Percentiles rank a stretch among this genome's conserved stretches.
phyloP scores from a whole-genome alignment of 2,329 filamentous ascomycete genomes.

The Albifimbria verrucaria region DNA sequence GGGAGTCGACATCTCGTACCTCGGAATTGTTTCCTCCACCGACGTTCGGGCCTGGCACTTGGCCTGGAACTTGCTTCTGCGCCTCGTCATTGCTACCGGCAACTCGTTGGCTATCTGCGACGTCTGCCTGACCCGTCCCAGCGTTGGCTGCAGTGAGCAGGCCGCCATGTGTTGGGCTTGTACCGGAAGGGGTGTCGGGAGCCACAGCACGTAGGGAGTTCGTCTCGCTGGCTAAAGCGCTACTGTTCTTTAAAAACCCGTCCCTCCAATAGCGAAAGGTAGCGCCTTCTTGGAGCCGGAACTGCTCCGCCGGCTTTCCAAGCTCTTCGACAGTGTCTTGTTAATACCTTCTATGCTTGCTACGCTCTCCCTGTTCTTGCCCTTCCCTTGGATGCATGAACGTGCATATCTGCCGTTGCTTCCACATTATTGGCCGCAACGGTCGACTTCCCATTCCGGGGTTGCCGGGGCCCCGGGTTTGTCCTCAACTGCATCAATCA shows the following conservation, averaged over 20 bases:
- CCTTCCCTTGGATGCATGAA: conserved; percentile 44
- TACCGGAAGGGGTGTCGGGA: conserved; percentile 36
- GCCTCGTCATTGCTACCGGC: neutral
- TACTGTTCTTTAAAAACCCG: conserved; percentile 43
- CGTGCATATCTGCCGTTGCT: conserved; percentile 70
- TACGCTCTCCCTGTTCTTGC: conserved; percentile 41
- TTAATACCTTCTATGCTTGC: conserved; percentile 69
- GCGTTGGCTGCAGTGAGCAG: conserved; percentile 18
- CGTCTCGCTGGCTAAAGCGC: conserved; percentile 54
- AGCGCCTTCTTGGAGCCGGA: conserved; percentile 76
- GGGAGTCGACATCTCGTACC: conserved; percentile 53
- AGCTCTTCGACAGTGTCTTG: conserved; percentile 77
- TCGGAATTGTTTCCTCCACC: conserved; percentile 32
- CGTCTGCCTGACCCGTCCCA: conserved; percentile 11
- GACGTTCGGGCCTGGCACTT: conserved; percentile 21
- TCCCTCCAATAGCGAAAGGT: conserved; percentile 45
- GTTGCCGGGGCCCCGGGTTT: conserved; percentile 90
- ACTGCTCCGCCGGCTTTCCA: conserved; percentile 89
- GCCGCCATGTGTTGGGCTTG: conserved; percentile 37
- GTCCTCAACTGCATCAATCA: conserved; percentile 90
- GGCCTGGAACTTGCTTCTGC: conserved; percentile 14
- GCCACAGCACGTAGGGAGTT: conserved; percentile 52
- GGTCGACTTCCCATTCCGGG: conserved; percentile 82
- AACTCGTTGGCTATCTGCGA: conserved; percentile 7
- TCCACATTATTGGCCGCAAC: conserved; percentile 86